These are phyloP conservation scores for Emergomyces pasteurianus DNA, from an alignment of 2,329 filamentous ascomycete genomes.

Conservation along the genomic window DNA sequence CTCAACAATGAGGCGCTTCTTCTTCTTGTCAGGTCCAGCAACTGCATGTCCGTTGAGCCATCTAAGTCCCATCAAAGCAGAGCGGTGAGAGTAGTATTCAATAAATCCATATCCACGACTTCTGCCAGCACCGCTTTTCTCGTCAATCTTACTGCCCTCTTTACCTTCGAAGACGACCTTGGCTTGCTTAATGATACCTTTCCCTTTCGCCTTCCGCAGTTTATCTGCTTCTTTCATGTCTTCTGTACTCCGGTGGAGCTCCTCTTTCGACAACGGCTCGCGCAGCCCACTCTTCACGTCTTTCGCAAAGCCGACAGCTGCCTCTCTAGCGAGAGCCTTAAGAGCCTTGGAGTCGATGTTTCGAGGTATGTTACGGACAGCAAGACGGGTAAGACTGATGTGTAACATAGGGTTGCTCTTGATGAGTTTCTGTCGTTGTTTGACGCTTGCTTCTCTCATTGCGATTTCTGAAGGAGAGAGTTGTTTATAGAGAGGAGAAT, in stretches of 20 bases:
- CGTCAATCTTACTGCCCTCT: conserved; percentile 71
- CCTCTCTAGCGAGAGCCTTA: conserved; percentile 80
- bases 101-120: conserved; percentile 95
- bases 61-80: conserved; percentile 84
- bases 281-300: conserved; percentile 73
- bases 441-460: conserved; percentile 75
- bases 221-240: conserved; percentile 72
- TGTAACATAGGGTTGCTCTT: conserved; percentile 84
- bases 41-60: conserved; percentile 76
- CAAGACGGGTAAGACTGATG: conserved; percentile 77
- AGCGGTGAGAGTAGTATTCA: conserved; percentile 87
- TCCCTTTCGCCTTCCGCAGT: conserved; percentile 66
- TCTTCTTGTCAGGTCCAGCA: conserved; percentile 33
- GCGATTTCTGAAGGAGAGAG: conserved; percentile 70
- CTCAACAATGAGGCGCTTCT: conserved; percentile 81
- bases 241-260: conserved; percentile 65
- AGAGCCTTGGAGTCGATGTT: conserved; percentile 74
- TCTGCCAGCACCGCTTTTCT: conserved; percentile 64
- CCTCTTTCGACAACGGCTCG: conserved; percentile 75
- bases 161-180: conserved; percentile 89
- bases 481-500: conserved; percentile 63
- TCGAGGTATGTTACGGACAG: conserved; percentile 80
- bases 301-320: conserved; percentile 84
- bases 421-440: conserved; percentile 80
- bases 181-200: conserved; percentile 79